A percentile compares a stretch with the other conserved stretches of the same genome.
These are phyloP conservation scores for Plantago elongata DNA, from an alignment of 257 asterid genomes.

Conservation along the genomic window DNA sequence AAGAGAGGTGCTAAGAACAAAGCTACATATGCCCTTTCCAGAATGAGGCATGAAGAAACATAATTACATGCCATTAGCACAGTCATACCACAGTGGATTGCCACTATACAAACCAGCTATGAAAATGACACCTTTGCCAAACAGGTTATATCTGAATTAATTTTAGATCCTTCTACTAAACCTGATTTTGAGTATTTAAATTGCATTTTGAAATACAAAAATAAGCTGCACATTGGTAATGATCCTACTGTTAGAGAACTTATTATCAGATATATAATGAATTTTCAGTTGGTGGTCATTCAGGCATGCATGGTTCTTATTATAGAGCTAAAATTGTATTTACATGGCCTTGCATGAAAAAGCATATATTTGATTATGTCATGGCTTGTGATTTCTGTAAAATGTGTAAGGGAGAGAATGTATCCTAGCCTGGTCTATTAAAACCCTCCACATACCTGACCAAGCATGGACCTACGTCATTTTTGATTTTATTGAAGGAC, in stretches of 20 bases:
- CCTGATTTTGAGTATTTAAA: neutral
- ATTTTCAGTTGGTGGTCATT: neutral
- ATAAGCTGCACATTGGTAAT: neutral
- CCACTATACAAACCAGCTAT: neutral
- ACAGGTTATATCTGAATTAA: neutral
- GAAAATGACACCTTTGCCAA: neutral
- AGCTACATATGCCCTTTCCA: neutral
- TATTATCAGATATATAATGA: neutral
- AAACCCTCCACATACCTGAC: neutral
- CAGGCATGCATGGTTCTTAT: neutral
- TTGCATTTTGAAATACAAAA: neutral
- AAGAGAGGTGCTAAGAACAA: neutral
- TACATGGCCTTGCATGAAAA: neutral
- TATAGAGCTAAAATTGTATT: neutral
- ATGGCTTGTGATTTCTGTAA: neutral
- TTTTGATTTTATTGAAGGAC: slow-evolving; percentile 15
- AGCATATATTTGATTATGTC: neutral
- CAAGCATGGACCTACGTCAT: neutral
- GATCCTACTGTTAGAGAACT: too few species aligned
- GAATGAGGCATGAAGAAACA: neutral
- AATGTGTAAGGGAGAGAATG: neutral
- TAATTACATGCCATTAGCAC: neutral
- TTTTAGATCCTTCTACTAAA: too few species aligned
- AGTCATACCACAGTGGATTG: neutral
- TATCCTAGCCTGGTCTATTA: neutral